A percentile compares a stretch with the other conserved stretches of the same genome.
These are phyloP conservation scores for Cardamine occulta DNA, from an alignment of 345 rosid species.

Conservation along the genomic window DNA sequence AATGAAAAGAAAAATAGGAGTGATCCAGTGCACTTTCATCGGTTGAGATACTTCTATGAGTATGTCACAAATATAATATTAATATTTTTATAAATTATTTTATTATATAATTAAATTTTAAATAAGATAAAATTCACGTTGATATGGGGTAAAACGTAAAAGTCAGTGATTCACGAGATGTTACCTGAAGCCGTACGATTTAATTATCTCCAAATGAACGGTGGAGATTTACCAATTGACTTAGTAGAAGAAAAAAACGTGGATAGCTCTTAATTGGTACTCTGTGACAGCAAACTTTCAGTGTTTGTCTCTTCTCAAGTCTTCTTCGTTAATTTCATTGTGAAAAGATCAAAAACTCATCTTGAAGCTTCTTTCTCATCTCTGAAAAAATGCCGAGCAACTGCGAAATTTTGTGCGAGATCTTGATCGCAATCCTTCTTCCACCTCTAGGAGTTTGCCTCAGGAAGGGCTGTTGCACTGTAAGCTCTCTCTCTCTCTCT, in stretches of 20 bases:
- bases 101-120: no score
- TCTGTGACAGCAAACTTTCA: neutral
- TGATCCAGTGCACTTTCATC: neutral
- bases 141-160: neutral
- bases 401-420: conserved; percentile 78
- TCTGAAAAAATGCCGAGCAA: conserved; percentile 57
- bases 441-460: conserved; percentile 93
- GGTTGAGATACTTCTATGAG: no score
- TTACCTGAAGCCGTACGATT: conserved; percentile 23
- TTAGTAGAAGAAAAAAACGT: neutral
- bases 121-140: no score
- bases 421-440: conserved; percentile 75
- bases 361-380: neutral
- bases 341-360: neutral
- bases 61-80: no score
- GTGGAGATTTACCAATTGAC: conserved; percentile 22
- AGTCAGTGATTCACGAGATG: conserved; percentile 21
- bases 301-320: neutral
- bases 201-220: conserved; percentile 13
- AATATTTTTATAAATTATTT: no score
- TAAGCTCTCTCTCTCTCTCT: conserved; percentile 36
- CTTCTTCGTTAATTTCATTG: neutral
- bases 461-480: conserved; percentile 89
- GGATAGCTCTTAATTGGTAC: conserved; percentile 2
- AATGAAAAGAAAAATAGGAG: no score